Evolutionary conservation across 169 alveolate genomes (phyloP), one percentile per base, ranked within the genome.

Genomic region (Plasmodium yoelii): DNA sequence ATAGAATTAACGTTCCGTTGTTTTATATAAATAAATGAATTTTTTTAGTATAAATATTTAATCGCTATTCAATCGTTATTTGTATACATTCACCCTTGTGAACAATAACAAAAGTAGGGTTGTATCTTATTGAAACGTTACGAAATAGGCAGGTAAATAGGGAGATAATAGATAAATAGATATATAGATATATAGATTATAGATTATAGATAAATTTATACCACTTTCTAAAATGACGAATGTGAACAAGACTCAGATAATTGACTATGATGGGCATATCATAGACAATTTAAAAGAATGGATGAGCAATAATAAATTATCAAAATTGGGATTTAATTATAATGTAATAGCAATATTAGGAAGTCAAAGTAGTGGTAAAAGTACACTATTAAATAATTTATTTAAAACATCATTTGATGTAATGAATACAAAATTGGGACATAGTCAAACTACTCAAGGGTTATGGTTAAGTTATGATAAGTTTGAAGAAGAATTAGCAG

Each of bases 301-400:
- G 91, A 70, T 86, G 71, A 44, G 7, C 15, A 28, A 51, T 12
- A 63, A 86, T 39, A 59, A 59, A 13, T 64, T 86, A 28, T 68
- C 88, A 39, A 47, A 84, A 18, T 63, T 70, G 26, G 92, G 92
- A 24, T 94, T 94, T 69, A 63, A 74, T 56, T 96, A 87, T 91
- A 95, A 95, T 88, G 98, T 96, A 26, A 84, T 96, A 65, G 94
- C 98, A 12, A 94, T 96, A 39, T 86, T 96, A 46, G 98, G 98
- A 22, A 94, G 97, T 47, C 98, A 96, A 89, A 94, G 97, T 89
- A 96, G 98, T 86, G 98, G 98, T 39, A 96, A 96, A 92, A 96
- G 98, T 93, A 65, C 84, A 28, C 74, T 96, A 53, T 92, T 96
- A 77, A 96, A 96, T 77, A 72, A 90, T 18, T 88, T 96, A 22